phyloP scores from a whole-genome alignment of 2,329 filamentous ascomycete genomes.

The Talaromyces sp. region DNA sequence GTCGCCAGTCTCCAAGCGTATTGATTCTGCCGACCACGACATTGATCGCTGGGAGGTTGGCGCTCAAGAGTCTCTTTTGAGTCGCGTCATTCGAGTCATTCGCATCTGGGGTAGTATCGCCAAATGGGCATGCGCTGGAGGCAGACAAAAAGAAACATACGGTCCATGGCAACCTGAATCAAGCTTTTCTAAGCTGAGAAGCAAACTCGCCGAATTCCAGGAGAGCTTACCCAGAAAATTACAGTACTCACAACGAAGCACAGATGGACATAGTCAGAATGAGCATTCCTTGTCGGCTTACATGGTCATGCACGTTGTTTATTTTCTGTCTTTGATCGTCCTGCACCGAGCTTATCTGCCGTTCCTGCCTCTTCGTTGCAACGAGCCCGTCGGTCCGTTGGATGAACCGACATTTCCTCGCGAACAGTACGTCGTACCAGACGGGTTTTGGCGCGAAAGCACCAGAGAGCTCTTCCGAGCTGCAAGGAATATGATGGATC shows the following conservation, averaged over 20 bases:
- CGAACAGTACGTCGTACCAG: constrained; percentile 42
- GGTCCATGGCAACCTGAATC: constrained; percentile 54
- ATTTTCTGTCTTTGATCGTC: constrained; percentile 53
- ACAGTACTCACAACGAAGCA: constrained; percentile 50
- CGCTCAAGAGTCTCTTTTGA: constrained; percentile 51
- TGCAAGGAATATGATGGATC: constrained; percentile 52
- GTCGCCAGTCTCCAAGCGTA: constrained; percentile 39
- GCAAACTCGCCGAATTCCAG: constrained; percentile 49
- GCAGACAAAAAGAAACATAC: constrained; percentile 49
- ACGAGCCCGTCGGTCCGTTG: constrained; percentile 51
- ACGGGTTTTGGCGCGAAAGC: constrained; percentile 54
- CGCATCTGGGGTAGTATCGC: constrained; percentile 56
- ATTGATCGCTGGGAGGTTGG: constrained; percentile 53
- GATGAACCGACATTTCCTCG: constrained; percentile 48
- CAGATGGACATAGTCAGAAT: constrained; percentile 52
- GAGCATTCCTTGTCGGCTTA: constrained; percentile 50
- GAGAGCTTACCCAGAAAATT: constrained; percentile 51
- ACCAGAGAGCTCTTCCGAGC: constrained; percentile 50
- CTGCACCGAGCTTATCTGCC: constrained; percentile 56
- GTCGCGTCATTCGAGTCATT: constrained; percentile 53
- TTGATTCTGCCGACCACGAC: constrained; percentile 40
- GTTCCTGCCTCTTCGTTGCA: constrained; percentile 50
- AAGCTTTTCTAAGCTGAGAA: constrained; percentile 46
- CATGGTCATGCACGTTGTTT: constrained; percentile 53
- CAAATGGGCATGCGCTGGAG: constrained; percentile 54